These are phyloP conservation scores for Orbilia javanica DNA, from an alignment of 2,329 filamentous ascomycete species.

Conservation along the genomic window DNA sequence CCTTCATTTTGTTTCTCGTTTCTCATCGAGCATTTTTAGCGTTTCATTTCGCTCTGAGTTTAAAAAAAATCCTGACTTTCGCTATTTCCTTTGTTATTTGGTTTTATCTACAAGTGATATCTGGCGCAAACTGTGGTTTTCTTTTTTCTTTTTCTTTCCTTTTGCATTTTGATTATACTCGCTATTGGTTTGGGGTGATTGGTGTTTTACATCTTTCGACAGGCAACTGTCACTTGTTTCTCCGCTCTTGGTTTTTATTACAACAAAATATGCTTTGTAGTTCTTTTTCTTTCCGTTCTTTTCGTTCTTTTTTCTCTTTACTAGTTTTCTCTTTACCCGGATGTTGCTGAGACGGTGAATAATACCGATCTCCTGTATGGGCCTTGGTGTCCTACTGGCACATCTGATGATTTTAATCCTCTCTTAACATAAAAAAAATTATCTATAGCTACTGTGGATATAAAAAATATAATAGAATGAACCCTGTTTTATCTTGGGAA, in stretches of 20 bases:
- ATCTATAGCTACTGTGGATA: slow-evolving; percentile 38
- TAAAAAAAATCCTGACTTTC: slow-evolving; percentile 23
- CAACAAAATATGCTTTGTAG: slow-evolving; percentile 15
- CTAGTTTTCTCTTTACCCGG: not conserved
- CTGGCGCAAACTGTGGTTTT: slow-evolving; percentile 44
- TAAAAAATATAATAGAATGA: slow-evolving; percentile 47
- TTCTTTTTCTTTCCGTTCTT: not conserved
- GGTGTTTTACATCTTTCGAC: slow-evolving; percentile 38
- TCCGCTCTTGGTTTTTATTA: slow-evolving; percentile 22
- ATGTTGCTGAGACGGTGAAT: slow-evolving; percentile 27
- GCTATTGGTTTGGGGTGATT: slow-evolving; percentile 28
- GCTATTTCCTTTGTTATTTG: slow-evolving; percentile 45
- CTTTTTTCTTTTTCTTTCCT: not conserved
- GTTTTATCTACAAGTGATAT: slow-evolving; percentile 37
- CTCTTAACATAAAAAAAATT: slow-evolving; percentile 31
- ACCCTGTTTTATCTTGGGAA: slow-evolving; percentile 27
- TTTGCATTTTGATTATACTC: slow-evolving; percentile 9
- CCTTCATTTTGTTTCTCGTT: slow-evolving; percentile 30
- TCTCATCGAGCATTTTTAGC: slow-evolving; percentile 56
- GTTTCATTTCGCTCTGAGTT: slow-evolving; percentile 36
- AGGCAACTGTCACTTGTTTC: slow-evolving; percentile 46
- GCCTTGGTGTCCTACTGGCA: slow-evolving; percentile 3
- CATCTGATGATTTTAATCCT: slow-evolving; percentile 23
- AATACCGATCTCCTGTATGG: slow-evolving; percentile 24
- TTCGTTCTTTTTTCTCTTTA: slow-evolving; percentile 11